phyloP scores from a whole-genome alignment of 352 stramenopile species.

The Phytophthora kernoviae region DNA sequence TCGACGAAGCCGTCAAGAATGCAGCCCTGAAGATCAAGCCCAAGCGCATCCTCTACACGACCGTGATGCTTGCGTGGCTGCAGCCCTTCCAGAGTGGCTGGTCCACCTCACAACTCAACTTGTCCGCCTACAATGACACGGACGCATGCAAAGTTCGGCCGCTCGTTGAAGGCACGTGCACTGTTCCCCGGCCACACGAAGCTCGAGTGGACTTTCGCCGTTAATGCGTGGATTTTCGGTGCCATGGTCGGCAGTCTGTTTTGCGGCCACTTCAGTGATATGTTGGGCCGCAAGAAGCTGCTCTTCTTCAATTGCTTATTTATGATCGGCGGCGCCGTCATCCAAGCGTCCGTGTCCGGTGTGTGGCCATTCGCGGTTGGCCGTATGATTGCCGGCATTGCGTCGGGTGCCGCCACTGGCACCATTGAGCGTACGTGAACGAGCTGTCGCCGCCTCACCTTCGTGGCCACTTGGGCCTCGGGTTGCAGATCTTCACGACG shows the following conservation, averaged over 20 bases:
- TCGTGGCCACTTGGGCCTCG: conserved; percentile 12
- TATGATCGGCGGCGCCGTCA: conserved; percentile 39
- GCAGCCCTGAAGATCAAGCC: conserved; percentile 14
- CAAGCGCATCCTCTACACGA: conserved; percentile 27
- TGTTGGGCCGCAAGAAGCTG: conserved; percentile 16
- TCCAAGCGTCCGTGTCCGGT: conserved; percentile 32
- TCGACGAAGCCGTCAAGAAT: conserved; percentile 13
- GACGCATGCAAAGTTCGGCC: conserved; percentile 39
- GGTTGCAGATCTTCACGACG: conserved; percentile 16
- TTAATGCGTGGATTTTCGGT: conserved; percentile 64
- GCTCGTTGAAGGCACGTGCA: conserved; percentile 11
- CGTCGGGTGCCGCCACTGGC: conserved; percentile 24
- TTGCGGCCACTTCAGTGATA: conserved; percentile 30
- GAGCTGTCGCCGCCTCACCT: conserved; percentile 16
- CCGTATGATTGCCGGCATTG: conserved; percentile 42
- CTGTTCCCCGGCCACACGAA: conserved; percentile 26
- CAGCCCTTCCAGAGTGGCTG: conserved; percentile 60
- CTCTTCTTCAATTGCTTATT: conserved; percentile 34
- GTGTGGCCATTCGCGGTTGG: conserved; percentile 34
- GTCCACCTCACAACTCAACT: conserved; percentile 59
- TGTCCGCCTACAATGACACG: conserved; percentile 51
- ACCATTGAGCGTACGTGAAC: conserved; percentile 22
- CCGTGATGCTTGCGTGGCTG: conserved; percentile 37
- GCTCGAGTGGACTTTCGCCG: conserved; percentile 23
- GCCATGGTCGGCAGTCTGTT: conserved; percentile 52